Evolutionary conservation across 1,139 yeast species (phyloP), one percentile per base, ranked within the genome.

Genomic region (Debaryomyces nepalensis): DNA sequence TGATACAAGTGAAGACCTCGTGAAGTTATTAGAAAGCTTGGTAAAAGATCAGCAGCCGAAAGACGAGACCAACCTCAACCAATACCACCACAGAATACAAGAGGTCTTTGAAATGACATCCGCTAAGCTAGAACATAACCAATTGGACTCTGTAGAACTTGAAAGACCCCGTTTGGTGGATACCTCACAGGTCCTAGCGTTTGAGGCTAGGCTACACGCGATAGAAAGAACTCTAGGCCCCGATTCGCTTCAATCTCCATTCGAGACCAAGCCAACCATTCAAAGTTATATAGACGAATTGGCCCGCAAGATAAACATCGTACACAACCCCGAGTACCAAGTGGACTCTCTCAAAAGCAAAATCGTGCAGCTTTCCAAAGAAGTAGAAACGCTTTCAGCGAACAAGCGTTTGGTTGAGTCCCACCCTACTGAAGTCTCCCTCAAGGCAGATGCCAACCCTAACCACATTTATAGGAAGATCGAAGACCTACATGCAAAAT

Each of bases 291-390:
- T 73, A 16, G 62, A 58, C 26, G 75, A 71, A 35, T 59, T 79
- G 43, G 54, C 56, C 8, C 52, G 70, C 4, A 67, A 66, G 36
- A 57, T 77, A 24, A 64, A 67, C 30, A 59, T 71, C 6, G 62
- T 79, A 43, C 53, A 61, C 52, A 55, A 70, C 40, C 74, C 75
- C 0, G 68, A 65, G 35, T 66, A 58, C 44, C 56, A 60, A 11
- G 41, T 64, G 20, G 54, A 54, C 3, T 43, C 46, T 8, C 43
- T 63, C 7, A 51, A 53, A 29, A 41, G 51, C 7, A 48, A 61
- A 33, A 50, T 65, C 11, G 47, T 46, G 6, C 37, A 40, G 8
- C 35, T 57, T 11, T 47, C 41, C 14, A 40, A 43, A 35, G 53
- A 55, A 30, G 42, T 58, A 19, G 64, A 60, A 26, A 51, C 51